Evolutionary conservation across 106 monocot genomes (phyloP), one percentile per base, ranked within the genome.

Genomic region (Platanthera guangdongensis): DNA sequence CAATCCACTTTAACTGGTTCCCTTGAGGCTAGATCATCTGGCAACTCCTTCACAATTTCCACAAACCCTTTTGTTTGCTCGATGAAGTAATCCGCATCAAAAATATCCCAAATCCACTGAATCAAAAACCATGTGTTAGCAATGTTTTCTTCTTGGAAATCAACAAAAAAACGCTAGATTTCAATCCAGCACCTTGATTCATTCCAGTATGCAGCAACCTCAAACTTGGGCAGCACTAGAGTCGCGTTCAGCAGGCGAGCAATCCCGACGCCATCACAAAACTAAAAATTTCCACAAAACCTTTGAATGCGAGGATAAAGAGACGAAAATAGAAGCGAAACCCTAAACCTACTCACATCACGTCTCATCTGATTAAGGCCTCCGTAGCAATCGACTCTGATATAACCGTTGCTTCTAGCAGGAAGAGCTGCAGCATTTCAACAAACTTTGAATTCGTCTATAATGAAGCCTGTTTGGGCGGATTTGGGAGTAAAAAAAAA

Each of bases 291-390:
- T 8, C 62, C 25, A 77, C 51, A 14, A 18, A 39, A 77, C 16
- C 0, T 16, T n/a, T 16, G 5, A 53, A 8, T 53, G 8, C 6
- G 13, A 53, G 13, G 16, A 62, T n/a, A 62, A 62, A 19, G n/a
- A 14, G 60, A 62, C n/a, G 60, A 14, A 72, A 48, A 8, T 6
- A 74, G 78, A 49, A 80, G 28, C 28, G 46, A 49, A 22, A 25
- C 21, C 12, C 14, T 55, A 76, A 51, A 15, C 28, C 46, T 51
- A 76, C 89, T 81, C 65, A 97, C 96, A 79, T 97, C 93, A 18
- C 96, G 96, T 57, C 96, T 78, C 96, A 93, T 89, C 83, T 97
- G 96, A 74, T 97, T 97, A 75, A 97, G 89, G 32, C 96, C 93
- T 6, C 96, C 96, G 48, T 86, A 97, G 81, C 96, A 97, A 65